Evolutionary conservation across 371 early-diverging fungal genomes (phyloP), one percentile per base, ranked within the genome.

Genomic region (Zychaea mexicana): DNA sequence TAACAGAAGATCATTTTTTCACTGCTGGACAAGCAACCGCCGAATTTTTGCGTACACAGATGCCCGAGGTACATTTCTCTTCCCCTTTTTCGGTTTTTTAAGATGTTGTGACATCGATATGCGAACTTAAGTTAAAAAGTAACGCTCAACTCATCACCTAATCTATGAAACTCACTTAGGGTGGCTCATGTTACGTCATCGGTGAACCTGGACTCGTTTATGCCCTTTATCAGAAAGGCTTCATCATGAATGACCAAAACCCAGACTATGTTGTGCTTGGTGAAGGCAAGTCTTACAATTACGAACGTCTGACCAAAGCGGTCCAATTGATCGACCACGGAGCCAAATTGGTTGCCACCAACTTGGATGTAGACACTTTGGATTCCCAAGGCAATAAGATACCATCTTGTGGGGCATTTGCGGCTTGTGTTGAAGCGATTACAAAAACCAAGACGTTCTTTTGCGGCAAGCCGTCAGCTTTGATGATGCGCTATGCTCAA

Each of bases 221-320:
- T 66, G 82, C 89, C 24, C 76, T 89, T 26, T 85, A 87, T 58
- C 85, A 84, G 57, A 76, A 75, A 62, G 89, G 89, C 27, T 88
- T 88, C 76, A 82, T 80, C 57, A 86, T 85, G 86, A 83, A 82
- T 53, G 83, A 83, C 36, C 76, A 77, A 28, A 82, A 87, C 61
- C 87, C 89, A 28, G 85, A 89, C 60, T 87, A 82, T 67, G 89
- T 89, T 27, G 84, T 89, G 30, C 71, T 87, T n/a, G 87, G 87
- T 57, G 87, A 87, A 67, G 82, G 84, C 38, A 74, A 72, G 57
- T 69, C 80, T 28, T 82, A 85, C 70, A 85, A 83, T 70, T 89
- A 80, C 68, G 86, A 87, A 64, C 84, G 84, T 57, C 65, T 85
- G 53, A 78, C 82, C 46, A 86, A 83, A 69, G 89, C 89, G 33